Evolutionary conservation across 345 rosid species (phyloP).

Genomic region (Salix suchowensis): DNA sequence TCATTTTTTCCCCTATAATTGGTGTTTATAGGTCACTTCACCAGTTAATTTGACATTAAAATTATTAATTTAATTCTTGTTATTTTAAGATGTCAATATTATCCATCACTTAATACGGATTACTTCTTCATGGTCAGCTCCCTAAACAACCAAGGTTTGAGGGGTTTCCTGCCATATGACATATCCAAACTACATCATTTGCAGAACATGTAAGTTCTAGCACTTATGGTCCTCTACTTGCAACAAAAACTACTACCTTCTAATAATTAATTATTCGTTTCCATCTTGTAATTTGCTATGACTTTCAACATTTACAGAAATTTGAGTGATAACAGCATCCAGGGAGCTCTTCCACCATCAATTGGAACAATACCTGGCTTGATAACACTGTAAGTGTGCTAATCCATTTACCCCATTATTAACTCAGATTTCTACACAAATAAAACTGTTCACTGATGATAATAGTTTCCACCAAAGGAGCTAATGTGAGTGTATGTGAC

Average conservation of each 20-base stretch:
- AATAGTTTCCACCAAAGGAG: neutral
- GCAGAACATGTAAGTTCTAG: conserved; percentile 71
- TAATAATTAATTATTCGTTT: neutral
- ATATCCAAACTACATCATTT: conserved; percentile 68
- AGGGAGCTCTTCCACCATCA: conserved; percentile 66
- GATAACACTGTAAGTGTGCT: conserved; percentile 65
- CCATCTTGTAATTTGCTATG: neutral
- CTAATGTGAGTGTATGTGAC: neutral
- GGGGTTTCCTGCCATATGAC: conserved; percentile 73
- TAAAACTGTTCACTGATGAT: neutral
- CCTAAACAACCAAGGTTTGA: conserved; percentile 84
- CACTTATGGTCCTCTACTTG: neutral
- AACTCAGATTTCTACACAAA: neutral
- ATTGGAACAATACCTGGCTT: conserved; percentile 64
- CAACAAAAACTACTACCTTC: neutral
- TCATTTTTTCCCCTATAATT: neutral
- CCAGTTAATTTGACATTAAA: neutral
- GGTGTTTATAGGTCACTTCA: neutral
- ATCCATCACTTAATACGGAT: neutral
- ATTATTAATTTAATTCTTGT: neutral
- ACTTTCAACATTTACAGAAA: conserved; percentile 44
- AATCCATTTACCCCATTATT: neutral
- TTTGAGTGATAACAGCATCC: conserved; percentile 77
- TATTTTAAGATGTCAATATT: neutral
- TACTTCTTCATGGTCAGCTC: conserved; percentile 44